Base-by-base conservation (phyloP, 1,284 basidiomycete species). In the Prillingera fragicola region DNA sequence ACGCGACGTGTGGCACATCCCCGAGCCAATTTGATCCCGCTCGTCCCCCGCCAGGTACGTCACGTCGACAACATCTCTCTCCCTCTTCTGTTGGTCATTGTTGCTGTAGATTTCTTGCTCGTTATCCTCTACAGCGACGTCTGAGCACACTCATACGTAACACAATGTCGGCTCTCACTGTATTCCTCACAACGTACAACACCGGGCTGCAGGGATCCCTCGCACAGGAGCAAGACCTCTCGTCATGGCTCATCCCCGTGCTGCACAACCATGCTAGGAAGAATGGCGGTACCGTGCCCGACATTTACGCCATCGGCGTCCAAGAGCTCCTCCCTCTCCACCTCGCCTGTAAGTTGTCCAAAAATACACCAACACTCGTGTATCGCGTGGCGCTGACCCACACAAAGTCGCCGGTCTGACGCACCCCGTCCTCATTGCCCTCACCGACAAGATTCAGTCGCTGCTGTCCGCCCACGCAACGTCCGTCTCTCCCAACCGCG, bases 251-350 rank as follows among this genome's bases (percentile, higher is more conserved):
- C 15, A 51, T 63, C n/a, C 67, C 69, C 4, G 60, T 66, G n/a
- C 59, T 70, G 4, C 57, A 65, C 33, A 46, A 53, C 36, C 55
- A 56, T 2, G 44, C 62, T 0, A 49, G 49, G 15, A 55, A 61
- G 26, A 42, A 52, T 23, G 24, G 54, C 6, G 56, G 53, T 6
- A 39, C 49, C n/a, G 45, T 61, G 22, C 78, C 81, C 31, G 81
- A 90, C 60, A 87, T 95, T 47, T 89, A 96, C 54, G 81, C 95
- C 47, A 83, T 98, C 50, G 91, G 82, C 38, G 89, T 98, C 52
- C 94, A 99, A 77, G 97, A 97, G 76, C 86, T 94, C 65, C 85
- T 95, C 4, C 68, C 67, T 9, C 58, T 73, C 1, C 65, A 73
- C 46, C 59, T 69, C 1, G 69, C 68, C 21, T 51, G 70, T 71